These are phyloP conservation scores for Sungouiella blattae DNA, from an alignment of 805 yeast genomes.

Conservation along the genomic window DNA sequence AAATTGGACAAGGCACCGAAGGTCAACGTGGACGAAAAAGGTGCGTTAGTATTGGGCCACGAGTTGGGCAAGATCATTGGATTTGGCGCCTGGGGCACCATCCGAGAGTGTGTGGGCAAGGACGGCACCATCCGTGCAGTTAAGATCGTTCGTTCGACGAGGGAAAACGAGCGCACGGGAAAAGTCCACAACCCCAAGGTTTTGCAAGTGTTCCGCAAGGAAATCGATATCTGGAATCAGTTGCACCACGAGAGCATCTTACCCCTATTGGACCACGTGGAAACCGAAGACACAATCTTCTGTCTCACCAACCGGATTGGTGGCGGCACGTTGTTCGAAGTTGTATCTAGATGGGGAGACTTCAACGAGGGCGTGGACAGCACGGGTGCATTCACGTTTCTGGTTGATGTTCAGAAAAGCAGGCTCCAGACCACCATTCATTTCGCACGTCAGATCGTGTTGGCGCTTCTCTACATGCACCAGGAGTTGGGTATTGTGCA, in stretches of 20 bases:
- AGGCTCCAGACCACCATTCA: constrained; percentile 32
- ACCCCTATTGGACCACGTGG: constrained; percentile 57
- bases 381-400: constrained; percentile 28
- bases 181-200: constrained; percentile 43
- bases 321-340: constrained; percentile 80
- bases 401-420: constrained; percentile 20
- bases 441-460: constrained; percentile 51
- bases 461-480: constrained; percentile 60
- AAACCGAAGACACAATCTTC: constrained; percentile 62
- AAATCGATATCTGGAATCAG: constrained; percentile 71
- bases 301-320: constrained; percentile 65
- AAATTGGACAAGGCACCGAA: constrained; percentile 26
- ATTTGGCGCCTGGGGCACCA: constrained; percentile 86
- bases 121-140: constrained; percentile 48
- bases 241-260: constrained; percentile 64
- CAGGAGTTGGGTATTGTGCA: constrained; percentile 59
- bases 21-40: constrained; percentile 56
- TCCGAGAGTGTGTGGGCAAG: constrained; percentile 59
- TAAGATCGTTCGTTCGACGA: constrained; percentile 48
- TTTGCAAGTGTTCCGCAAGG: constrained; percentile 60
- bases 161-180: constrained; percentile 15
- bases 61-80: constrained; percentile 74
- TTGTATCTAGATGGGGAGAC: constrained; percentile 65
- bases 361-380: constrained; percentile 25
- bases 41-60: constrained; percentile 61